Evolutionary conservation across 1,284 basidiomycete species (phyloP).

Genomic region (Exobasidium rhododendri): DNA sequence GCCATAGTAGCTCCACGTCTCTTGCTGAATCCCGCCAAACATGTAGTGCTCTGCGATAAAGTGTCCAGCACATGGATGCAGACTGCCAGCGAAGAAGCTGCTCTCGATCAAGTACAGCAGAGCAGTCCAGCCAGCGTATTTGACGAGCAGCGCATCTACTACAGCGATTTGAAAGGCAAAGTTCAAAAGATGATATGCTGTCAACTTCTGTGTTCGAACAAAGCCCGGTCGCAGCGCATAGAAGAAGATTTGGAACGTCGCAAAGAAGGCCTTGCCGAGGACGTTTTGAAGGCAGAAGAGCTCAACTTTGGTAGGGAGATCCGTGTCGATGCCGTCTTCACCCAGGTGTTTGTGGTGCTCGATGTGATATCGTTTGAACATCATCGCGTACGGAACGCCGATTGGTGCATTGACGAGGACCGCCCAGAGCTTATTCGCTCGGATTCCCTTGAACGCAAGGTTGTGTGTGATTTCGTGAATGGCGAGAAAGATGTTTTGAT

Average conservation of each 20-base stretch:
- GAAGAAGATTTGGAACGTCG: constrained; percentile 96
- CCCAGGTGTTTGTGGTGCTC: constrained; percentile 81
- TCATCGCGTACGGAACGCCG: constrained; percentile 88
- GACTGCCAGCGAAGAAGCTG: constrained; percentile 88
- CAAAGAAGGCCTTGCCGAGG: constrained; percentile 94
- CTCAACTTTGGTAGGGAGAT: constrained; percentile 83
- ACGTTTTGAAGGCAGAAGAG: constrained; percentile 86
- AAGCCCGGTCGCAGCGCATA: constrained; percentile 96
- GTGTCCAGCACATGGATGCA: constrained; percentile 93
- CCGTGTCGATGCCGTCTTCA: constrained; percentile 94
- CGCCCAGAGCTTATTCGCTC: constrained; percentile 79
- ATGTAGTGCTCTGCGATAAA: constrained; percentile 78
- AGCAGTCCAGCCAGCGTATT: constrained; percentile 29
- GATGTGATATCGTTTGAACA: constrained; percentile 94
- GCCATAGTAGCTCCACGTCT: constrained; percentile 97
- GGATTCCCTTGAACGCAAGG: constrained; percentile 80
- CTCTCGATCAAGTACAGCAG: constrained; percentile 75
- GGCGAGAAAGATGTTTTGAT: constrained; percentile 94
- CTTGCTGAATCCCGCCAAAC: constrained; percentile 62
- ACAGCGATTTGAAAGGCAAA: constrained; percentile 64
- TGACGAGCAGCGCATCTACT: constrained; percentile 66
- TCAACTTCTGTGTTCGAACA: constrained; percentile 76
- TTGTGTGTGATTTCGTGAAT: constrained; percentile 99
- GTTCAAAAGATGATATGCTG: constrained; percentile 80
- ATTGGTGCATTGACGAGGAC: constrained; percentile 90